A percentile compares a stretch with the other conserved stretches of the same genome.
Conservation (phyloP, 176 grass and related monocot species). For the Zoysia japonica region DNA sequence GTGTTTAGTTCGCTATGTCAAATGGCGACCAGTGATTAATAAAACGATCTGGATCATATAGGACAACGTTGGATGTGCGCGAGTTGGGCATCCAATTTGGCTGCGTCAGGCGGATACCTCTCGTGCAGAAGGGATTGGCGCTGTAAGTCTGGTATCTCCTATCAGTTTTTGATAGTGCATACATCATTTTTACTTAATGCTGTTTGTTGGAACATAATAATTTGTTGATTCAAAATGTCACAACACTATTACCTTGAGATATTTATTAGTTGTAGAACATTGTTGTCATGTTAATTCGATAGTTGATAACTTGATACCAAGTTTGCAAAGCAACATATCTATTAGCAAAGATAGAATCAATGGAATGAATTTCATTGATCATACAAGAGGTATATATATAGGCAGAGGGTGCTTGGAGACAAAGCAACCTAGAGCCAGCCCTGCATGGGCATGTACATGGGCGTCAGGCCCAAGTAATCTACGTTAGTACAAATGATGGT, state of each 20-base stretch:
- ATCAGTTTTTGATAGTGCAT: background rate
- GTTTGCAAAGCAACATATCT: background rate
- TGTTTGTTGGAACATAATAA: background rate
- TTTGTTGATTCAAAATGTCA: background rate
- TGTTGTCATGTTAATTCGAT: background rate
- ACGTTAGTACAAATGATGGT: too few relatives aligned
- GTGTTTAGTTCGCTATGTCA: background rate
- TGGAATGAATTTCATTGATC: too few relatives aligned
- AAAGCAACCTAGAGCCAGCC: too few relatives aligned
- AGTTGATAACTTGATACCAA: background rate
- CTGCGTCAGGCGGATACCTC: slow-evolving; percentile 89
- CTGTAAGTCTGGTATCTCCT: slow-evolving; percentile 53
- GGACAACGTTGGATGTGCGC: slow-evolving; percentile 66
- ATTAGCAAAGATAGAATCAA: too few relatives aligned
- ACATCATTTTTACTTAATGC: background rate
- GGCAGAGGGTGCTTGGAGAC: too few relatives aligned
- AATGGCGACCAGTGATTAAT: background rate
- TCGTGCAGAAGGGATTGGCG: slow-evolving; percentile 77
- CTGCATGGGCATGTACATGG: too few relatives aligned
- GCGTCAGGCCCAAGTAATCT: too few relatives aligned
- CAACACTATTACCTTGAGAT: background rate
- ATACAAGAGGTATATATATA: too few relatives aligned
- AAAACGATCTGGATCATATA: slow-evolving; percentile 29
- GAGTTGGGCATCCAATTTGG: slow-evolving; percentile 93
- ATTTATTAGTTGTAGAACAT: background rate